These are phyloP conservation scores for Bryoerythrophyllum caledonicum DNA, from an alignment of 225 moss, liverwort and hornwort genomes.

Conservation along the genomic window DNA sequence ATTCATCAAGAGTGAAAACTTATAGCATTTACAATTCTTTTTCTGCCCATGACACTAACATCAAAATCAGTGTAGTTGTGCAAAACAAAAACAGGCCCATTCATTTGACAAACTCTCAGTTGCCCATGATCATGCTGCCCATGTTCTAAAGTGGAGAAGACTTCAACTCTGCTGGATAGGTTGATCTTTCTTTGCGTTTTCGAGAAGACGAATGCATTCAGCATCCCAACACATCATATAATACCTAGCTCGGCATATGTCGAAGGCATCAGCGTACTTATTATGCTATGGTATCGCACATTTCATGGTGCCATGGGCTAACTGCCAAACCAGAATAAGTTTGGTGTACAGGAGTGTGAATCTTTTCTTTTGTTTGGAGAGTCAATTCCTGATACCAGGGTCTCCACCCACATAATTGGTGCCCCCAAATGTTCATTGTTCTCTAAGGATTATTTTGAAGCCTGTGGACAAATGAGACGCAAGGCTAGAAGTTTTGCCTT, in stretches of 20 bases:
- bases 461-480: too few species aligned
- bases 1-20: too few species aligned
- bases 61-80: too few species aligned
- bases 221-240: conserved; percentile 15
- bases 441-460: not conserved
- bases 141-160: not conserved
- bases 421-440: not conserved
- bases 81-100: too few species aligned
- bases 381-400: not conserved
- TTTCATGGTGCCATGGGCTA: not conserved
- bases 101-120: too few species aligned
- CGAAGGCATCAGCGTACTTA: not conserved
- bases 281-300: not conserved
- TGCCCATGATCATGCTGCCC: not conserved
- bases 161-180: too few species aligned
- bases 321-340: not conserved
- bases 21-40: too few species aligned
- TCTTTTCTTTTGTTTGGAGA: not conserved
- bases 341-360: not conserved
- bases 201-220: not conserved
- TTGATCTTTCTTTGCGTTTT: too few species aligned
- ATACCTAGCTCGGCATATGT: not conserved
- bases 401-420: not conserved
- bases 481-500: too few species aligned
- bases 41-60: too few species aligned